A percentile compares a stretch with the other conserved stretches of the same genome.
Evolutionary conservation across 2,329 filamentous ascomycete species (phyloP).

Genomic region (Phyllosticta citrichinensis): DNA sequence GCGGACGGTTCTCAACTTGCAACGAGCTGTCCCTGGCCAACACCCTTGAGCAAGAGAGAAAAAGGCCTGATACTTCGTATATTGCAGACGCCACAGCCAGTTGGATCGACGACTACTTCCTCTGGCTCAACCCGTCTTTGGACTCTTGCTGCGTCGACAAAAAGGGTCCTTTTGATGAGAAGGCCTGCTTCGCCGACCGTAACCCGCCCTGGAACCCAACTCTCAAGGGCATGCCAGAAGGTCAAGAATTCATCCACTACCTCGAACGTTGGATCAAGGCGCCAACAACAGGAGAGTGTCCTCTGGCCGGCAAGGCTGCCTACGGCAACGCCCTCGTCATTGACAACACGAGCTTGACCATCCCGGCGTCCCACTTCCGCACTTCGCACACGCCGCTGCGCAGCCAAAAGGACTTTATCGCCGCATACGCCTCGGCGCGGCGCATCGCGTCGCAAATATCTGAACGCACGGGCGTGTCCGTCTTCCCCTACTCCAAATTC

Average conservation of each 20-base stretch:
- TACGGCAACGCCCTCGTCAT: slow-evolving; percentile 80
- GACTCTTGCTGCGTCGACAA: slow-evolving; percentile 61
- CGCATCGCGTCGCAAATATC: slow-evolving; percentile 74
- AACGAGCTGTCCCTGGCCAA: slow-evolving; percentile 75
- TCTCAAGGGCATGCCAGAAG: slow-evolving; percentile 83
- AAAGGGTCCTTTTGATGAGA: slow-evolving; percentile 16
- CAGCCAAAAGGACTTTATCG: slow-evolving; percentile 86
- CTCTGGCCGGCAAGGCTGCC: slow-evolving; percentile 76
- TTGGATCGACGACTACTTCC: slow-evolving; percentile 95
- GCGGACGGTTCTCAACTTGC: slow-evolving; percentile 84
- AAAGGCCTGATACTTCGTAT: slow-evolving; percentile 77
- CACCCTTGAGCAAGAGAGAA: slow-evolving; percentile 86
- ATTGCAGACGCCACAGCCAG: slow-evolving; percentile 81
- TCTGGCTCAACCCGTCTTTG: slow-evolving; percentile 85
- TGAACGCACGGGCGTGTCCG: slow-evolving; percentile 59
- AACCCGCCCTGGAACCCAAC: slow-evolving; percentile 82
- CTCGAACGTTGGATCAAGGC: slow-evolving; percentile 71
- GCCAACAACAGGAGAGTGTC: slow-evolving; percentile 74
- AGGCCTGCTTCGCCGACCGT: slow-evolving; percentile 67
- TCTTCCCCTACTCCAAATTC: slow-evolving; percentile 95
- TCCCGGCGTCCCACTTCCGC: slow-evolving; percentile 82
- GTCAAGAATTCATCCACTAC: slow-evolving; percentile 82
- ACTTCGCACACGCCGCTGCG: slow-evolving; percentile 79
- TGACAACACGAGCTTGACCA: slow-evolving; percentile 54
- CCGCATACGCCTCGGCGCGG: slow-evolving; percentile 77